These are phyloP conservation scores for Madurella mycetomatis DNA, from an alignment of 2,329 filamentous ascomycete genomes.

Conservation along the genomic window DNA sequence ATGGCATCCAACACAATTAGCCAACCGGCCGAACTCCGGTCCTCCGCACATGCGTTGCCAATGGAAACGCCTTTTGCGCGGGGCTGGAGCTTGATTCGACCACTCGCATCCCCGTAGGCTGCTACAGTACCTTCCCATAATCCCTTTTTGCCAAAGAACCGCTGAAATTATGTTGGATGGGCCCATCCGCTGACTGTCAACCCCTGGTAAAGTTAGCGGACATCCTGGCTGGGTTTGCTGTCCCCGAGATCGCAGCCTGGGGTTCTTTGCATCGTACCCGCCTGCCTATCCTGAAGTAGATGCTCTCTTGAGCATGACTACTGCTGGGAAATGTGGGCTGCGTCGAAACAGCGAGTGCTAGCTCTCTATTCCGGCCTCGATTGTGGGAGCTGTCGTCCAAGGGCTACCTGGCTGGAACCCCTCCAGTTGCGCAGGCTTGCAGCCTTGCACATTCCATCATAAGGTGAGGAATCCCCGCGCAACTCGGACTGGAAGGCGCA, in stretches of 20 bases:
- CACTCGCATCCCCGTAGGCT: background rate
- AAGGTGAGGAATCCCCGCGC: background rate
- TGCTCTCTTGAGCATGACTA: background rate
- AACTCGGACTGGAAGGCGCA: background rate
- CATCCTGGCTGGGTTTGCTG: background rate
- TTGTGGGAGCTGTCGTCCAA: background rate
- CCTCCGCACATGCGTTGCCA: background rate
- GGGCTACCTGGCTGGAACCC: no score
- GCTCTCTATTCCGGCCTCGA: background rate
- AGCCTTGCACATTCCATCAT: no score
- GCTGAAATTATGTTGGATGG: background rate
- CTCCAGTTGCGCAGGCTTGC: no score
- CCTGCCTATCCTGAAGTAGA: background rate
- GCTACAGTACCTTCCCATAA: background rate
- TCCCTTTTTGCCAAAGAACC: conserved; percentile 8
- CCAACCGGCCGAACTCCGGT: conserved; percentile 7
- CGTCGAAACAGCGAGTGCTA: background rate
- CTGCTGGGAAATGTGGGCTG: background rate
- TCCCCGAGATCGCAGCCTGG: background rate
- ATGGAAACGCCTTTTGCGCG: background rate
- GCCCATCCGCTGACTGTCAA: background rate
- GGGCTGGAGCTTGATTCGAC: conserved; percentile 6
- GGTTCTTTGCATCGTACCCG: background rate
- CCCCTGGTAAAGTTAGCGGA: background rate
- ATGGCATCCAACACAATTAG: background rate